A percentile compares a stretch with the other conserved stretches of the same genome.
These are phyloP conservation scores for Baeospora myosura DNA, from an alignment of 1,284 basidiomycete genomes.

Conservation along the genomic window DNA sequence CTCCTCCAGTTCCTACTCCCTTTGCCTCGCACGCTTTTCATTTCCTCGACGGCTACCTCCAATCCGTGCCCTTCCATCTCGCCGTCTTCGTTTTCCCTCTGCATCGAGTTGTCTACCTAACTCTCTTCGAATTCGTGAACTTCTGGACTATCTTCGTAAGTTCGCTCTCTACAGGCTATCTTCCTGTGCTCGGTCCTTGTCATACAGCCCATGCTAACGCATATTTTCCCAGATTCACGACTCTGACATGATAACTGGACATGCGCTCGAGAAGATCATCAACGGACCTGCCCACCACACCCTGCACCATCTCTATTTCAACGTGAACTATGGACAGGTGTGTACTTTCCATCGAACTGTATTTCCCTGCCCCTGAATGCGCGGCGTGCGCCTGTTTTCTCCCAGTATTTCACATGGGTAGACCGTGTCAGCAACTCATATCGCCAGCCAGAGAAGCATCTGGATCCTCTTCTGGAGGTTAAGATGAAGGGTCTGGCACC, in stretches of 20 bases:
- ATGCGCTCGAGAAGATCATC: constrained; percentile 83
- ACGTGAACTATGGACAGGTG: constrained; percentile 88
- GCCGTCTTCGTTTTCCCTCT: constrained; percentile 91
- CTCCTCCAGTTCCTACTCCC: constrained; percentile 81
- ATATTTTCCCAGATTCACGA: constrained; percentile 81
- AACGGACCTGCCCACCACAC: constrained; percentile 99
- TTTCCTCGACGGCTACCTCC: constrained; percentile 88
- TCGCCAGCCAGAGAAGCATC: constrained; percentile 33
- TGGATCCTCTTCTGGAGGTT: constrained; percentile 83
- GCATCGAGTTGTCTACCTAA: constrained; percentile 78
- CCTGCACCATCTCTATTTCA: constrained; percentile 93
- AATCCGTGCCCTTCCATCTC: constrained; percentile 92
- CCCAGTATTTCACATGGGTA: constrained; percentile 91
- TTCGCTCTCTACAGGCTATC: constrained; percentile 11
- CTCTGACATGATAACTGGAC: constrained; percentile 98
- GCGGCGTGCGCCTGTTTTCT: too few relatives aligned
- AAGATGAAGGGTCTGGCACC: too few relatives aligned
- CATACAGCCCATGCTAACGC: too few relatives aligned
- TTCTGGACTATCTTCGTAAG: constrained; percentile 84
- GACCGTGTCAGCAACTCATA: constrained; percentile 84
- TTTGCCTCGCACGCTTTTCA: constrained; percentile 98
- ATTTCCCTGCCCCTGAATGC: background rate
- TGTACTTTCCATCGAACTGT: constrained; percentile 17
- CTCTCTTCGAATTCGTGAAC: constrained; percentile 83
- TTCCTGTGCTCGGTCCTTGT: too few relatives aligned